Percentiles rank a stretch among this genome's conserved stretches.
Evolutionary conservation across 2,329 filamentous ascomycete genomes (phyloP).

Genomic region (Paraphoma sp.): DNA sequence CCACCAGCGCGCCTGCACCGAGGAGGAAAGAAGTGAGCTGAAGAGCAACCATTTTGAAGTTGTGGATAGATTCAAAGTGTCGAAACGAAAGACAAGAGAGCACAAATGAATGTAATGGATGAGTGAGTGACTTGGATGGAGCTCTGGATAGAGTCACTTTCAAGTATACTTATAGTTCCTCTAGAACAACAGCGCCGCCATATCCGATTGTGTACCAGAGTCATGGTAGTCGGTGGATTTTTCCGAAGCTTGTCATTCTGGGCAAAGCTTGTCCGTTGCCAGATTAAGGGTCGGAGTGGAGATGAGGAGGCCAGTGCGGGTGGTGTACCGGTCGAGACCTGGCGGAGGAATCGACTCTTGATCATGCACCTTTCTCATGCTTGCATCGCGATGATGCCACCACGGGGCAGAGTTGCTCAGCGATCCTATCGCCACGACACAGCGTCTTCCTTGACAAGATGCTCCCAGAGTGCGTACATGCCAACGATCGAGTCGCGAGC

Average conservation of each 20-base stretch:
- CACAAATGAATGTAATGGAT: slow-evolving; percentile 15
- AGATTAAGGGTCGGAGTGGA: slow-evolving; percentile 28
- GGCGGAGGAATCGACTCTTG: background rate
- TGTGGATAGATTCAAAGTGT: background rate
- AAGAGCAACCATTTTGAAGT: slow-evolving; percentile 29
- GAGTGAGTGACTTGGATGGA: slow-evolving; percentile 8
- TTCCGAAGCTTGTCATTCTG: slow-evolving; percentile 34
- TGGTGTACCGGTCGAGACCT: slow-evolving; percentile 7
- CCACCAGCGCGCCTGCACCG: slow-evolving; percentile 38
- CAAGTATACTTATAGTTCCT: slow-evolving; percentile 21
- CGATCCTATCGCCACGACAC: too few species aligned
- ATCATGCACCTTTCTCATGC: too few species aligned
- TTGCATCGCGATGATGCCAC: too few species aligned
- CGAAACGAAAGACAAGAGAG: background rate
- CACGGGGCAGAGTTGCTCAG: too few species aligned
- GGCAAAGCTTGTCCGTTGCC: slow-evolving; percentile 32
- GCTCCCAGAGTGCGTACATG: too few species aligned
- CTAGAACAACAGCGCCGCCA: background rate
- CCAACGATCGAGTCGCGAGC: too few species aligned
- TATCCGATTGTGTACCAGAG: slow-evolving; percentile 1
- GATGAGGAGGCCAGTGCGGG: slow-evolving; percentile 18
- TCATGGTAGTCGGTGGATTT: slow-evolving; percentile 1
- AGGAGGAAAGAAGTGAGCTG: slow-evolving; percentile 26
- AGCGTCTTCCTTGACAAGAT: too few species aligned
- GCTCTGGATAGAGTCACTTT: background rate